Evolutionary conservation across 2,329 filamentous ascomycete genomes (phyloP).

Genomic region (Aureobasidium uvarum): DNA sequence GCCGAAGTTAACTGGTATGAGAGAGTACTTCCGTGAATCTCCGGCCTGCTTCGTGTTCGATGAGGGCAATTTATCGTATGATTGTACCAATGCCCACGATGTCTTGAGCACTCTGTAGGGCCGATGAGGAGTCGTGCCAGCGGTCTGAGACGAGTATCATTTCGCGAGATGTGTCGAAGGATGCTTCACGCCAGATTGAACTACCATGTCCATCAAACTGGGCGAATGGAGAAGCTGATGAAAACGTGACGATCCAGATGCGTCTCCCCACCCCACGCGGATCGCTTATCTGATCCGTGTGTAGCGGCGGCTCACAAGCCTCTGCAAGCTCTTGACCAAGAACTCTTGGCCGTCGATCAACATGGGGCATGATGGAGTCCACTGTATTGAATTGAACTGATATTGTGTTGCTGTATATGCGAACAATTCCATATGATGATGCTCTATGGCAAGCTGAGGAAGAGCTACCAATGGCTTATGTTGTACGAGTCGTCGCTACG

Average conservation of each 20-base stretch:
- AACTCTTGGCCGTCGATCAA: conserved; percentile 12
- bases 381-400: neutral
- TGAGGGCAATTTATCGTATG: neutral
- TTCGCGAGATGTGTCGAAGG: neutral
- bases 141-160: neutral
- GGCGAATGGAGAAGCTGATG: neutral
- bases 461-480: neutral
- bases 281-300: conserved; percentile 19
- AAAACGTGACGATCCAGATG: conserved; percentile 11
- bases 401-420: too few relatives aligned
- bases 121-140: neutral
- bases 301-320: conserved; percentile 17
- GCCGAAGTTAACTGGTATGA: neutral
- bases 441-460: too few relatives aligned
- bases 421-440: neutral
- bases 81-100: neutral
- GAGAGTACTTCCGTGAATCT: neutral
- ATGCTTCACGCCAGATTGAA: neutral
- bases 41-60: neutral
- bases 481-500: neutral
- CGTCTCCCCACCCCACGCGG: neutral
- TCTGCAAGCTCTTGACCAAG: conserved; percentile 3
- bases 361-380: neutral
- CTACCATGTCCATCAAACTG: neutral
- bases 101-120: neutral